Evolutionary conservation across 2,329 filamentous ascomycete genomes (phyloP).

Genomic region (Zymoseptoria ardabiliae): DNA sequence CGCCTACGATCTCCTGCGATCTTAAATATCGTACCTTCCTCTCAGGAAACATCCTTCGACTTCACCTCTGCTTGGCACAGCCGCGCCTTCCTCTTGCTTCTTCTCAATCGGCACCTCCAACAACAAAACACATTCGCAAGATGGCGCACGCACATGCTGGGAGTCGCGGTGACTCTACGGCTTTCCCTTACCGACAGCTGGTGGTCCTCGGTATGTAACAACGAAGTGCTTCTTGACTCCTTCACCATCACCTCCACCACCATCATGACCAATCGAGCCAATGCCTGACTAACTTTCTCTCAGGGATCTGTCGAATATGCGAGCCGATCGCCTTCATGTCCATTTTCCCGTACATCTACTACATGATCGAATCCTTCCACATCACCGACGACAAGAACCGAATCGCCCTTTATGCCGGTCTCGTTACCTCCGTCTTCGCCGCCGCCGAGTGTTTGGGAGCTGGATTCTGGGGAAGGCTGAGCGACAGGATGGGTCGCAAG

Average conservation of each 20-base stretch:
- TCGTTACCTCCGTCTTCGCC: constrained; percentile 94
- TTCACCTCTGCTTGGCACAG: constrained; percentile 3
- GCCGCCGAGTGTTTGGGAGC: constrained; percentile 92
- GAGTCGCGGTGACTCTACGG: constrained; percentile 20
- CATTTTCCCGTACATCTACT: constrained; percentile 97
- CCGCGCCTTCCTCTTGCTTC: background rate
- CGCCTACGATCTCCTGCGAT: background rate
- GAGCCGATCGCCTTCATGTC: constrained; percentile 99
- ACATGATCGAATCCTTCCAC: constrained; percentile 89
- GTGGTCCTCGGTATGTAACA: constrained; percentile 45
- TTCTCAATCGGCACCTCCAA: constrained; percentile 1
- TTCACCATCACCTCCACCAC: background rate
- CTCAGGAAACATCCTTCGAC: background rate
- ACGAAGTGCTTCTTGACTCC: constrained; percentile 1
- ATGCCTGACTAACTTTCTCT: constrained; percentile 1
- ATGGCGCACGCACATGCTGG: constrained; percentile 11
- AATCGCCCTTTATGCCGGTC: constrained; percentile 86
- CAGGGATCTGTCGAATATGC: constrained; percentile 75
- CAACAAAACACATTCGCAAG: constrained; percentile 3
- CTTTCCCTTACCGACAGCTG: constrained; percentile 53
- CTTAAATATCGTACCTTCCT: background rate
- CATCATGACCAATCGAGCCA: background rate
- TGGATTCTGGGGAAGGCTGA: constrained; percentile 86
- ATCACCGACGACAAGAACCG: constrained; percentile 70
- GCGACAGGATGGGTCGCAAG: constrained; percentile 86